Base-by-base conservation (phyloP, 2,329 filamentous ascomycete genomes). In the Fusarium robinianum region DNA sequence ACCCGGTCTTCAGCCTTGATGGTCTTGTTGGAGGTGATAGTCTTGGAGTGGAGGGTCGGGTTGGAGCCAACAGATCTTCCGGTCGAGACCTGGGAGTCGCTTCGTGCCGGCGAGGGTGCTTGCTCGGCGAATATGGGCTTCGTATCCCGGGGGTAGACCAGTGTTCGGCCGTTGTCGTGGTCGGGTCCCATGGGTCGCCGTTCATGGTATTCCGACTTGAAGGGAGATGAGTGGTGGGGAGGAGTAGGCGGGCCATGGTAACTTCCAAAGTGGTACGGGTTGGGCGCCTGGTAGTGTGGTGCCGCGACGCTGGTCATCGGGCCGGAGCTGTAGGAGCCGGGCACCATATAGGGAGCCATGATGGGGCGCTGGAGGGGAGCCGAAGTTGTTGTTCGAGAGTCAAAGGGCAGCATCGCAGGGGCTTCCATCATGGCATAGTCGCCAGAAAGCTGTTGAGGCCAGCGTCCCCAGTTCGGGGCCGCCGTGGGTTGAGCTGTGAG, bases 401-500 rank as follows among this genome's bases (percentile, higher is more conserved):
- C 74, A 63, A 78, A 82, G 6, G 71, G 67, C 53, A 80, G 67
- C 53, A 79, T 67, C 16, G 65, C 61, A 12, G 70, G 66, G 17
- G 68, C 57, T 33, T 76, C 74, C 70, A 80, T 74, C 63, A 78
- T 71, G 46, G 61, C 50, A 56, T 77, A 80, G 24, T 76, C 74
- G 34, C 64, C 57, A 10, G 66, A 67, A 30, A 78, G 72, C 27
- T 79, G 77, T 46, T 75, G 65, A 53, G 73, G 66, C 75, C 78
- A 81, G 55, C 77, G 77, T 58, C 71, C 74, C 81, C 80, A 84
- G 67, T 66, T 69, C 39, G 72, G 67, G 53, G 69, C 60, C 32
- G 67, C 67, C 47, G 72, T 65, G 41, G 72, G 63, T 59, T 75
- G 71, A 61, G 72, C 67, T 43, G 73, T 69, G 58, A 78, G 70